Evolutionary conservation across 2,329 filamentous ascomycete species (phyloP), one percentile per base, ranked within the genome.

Genomic region (Paecilomyces sp.): DNA sequence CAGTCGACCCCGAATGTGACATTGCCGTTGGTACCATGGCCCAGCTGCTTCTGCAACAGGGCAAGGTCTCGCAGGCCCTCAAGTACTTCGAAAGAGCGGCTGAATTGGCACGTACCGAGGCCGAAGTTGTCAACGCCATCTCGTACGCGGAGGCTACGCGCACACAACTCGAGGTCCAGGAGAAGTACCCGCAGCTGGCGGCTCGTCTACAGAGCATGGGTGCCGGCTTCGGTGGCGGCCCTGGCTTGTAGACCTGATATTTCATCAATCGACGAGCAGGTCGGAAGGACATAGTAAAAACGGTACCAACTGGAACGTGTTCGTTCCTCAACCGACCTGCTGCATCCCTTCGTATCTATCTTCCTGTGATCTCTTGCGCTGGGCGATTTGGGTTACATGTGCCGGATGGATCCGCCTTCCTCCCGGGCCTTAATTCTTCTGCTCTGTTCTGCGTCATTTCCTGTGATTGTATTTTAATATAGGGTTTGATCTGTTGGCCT

Each of bases 11-110:
- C 28, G 94, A 99, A 76, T 99, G 94, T 74, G 94, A 99, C 71
- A 99, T 99, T 71, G 94, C 94, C 51, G 94, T 99, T 51, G 94
- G 94, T 57, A 99, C 94, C 58, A 97, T 99, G 91, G 94, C 94
- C 11, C 94, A 99, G 78, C 86, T 99, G 51, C 87, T 99, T 57
- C 85, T 99, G 36, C 94, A 99, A 77, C 94, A 97, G 81, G 94
- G 94, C 76, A 97, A 97, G 80, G 93, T 99, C 60, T 90, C 89
- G 36, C 91, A 97, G 64, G 94, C 94, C 0, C 86, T 99, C 65
- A 91, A 89, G 77, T 97, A 97, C 82, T 99, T 99, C 73, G 92
- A 97, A 82, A 89, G 91, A 62, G 94, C 94, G 1, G 94, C 93
- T 30, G 92, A 97, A 79, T 86, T 99, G 57, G 92, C 92, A 54